Evolutionary conservation across 352 stramenopile species (phyloP).

Genomic region (Globisporangium solare): DNA sequence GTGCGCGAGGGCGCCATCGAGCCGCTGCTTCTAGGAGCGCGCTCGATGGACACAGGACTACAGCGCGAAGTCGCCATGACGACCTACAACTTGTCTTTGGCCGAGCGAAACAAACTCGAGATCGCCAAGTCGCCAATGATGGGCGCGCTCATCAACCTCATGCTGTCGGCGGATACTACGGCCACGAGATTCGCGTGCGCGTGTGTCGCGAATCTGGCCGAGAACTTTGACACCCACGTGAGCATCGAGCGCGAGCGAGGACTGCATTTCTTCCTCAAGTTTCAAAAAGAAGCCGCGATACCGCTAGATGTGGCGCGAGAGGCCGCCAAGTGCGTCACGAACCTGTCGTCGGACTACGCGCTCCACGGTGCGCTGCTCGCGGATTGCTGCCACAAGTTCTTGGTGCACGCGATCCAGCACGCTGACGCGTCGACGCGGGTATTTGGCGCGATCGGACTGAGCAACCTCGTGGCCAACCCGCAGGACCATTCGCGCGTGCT

Average conservation of each 20-base stretch:
- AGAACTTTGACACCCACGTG: conserved; percentile 88
- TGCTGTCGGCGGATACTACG: conserved; percentile 69
- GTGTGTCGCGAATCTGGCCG: conserved; percentile 90
- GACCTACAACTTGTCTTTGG: conserved; percentile 89
- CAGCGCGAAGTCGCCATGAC: conserved; percentile 89
- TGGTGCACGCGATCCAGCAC: conserved; percentile 67
- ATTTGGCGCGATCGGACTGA: conserved; percentile 86
- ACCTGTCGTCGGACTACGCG: conserved; percentile 74
- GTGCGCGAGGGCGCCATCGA: conserved; percentile 89
- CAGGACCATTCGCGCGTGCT: conserved; percentile 76
- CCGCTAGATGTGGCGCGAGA: conserved; percentile 41
- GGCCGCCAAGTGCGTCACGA: conserved; percentile 70
- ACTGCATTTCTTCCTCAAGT: conserved; percentile 73
- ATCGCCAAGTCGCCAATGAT: conserved; percentile 84
- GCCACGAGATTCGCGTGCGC: conserved; percentile 71
- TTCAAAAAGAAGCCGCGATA: conserved; percentile 26
- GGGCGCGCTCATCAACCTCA: conserved; percentile 79
- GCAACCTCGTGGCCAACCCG: conserved; percentile 88
- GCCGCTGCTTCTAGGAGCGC: conserved; percentile 79
- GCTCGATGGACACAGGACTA: conserved; percentile 65
- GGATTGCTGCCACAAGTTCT: conserved; percentile 73
- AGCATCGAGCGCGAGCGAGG: conserved; percentile 73
- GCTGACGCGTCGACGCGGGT: conserved; percentile 64
- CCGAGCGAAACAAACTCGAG: conserved; percentile 94
- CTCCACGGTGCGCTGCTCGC: conserved; percentile 84